phyloP scores from a whole-genome alignment of 768 basidiomycete genomes.

The Lentinus brumalis region DNA sequence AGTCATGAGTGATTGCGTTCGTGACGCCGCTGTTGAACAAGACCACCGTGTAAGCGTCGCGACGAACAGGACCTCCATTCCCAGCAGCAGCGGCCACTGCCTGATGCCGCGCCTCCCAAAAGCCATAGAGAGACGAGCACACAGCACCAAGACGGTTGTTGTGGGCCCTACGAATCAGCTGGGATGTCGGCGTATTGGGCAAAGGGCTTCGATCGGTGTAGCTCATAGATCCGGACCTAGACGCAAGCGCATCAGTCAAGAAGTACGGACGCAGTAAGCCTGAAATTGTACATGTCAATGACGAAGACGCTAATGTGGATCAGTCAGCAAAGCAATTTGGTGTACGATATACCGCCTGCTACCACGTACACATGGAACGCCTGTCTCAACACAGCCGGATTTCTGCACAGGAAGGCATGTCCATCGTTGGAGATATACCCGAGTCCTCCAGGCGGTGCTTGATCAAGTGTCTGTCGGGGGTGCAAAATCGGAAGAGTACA shows the following conservation, averaged over 20 bases:
- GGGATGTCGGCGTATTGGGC: conserved; percentile 41
- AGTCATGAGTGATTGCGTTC: conserved; percentile 46
- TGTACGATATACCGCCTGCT: too few relatives aligned
- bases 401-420: conserved; percentile 54
- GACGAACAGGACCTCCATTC: conserved; percentile 30
- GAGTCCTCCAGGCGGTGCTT: conserved; percentile 28
- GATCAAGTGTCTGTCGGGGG: conserved; percentile 32
- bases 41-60: conserved; percentile 59
- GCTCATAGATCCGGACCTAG: conserved; percentile 56
- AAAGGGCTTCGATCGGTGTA: conserved; percentile 46
- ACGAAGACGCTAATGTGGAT: too few relatives aligned
- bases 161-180: conserved; percentile 37
- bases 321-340: too few relatives aligned
- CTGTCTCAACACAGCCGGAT: conserved; percentile 53
- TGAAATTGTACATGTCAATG: too few relatives aligned
- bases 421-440: conserved; percentile 61
- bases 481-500: conserved; percentile 60
- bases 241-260: not conserved
- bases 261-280: too few relatives aligned
- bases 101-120: conserved; percentile 55
- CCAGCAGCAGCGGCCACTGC: conserved; percentile 32
- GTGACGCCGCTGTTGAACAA: conserved; percentile 39
- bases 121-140: conserved; percentile 53
- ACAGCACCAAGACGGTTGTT: conserved; percentile 62
- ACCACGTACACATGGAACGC: conserved; percentile 66